Evolutionary conservation across 2,329 filamentous ascomycete genomes (phyloP).

Genomic region (Xylaria sp.): DNA sequence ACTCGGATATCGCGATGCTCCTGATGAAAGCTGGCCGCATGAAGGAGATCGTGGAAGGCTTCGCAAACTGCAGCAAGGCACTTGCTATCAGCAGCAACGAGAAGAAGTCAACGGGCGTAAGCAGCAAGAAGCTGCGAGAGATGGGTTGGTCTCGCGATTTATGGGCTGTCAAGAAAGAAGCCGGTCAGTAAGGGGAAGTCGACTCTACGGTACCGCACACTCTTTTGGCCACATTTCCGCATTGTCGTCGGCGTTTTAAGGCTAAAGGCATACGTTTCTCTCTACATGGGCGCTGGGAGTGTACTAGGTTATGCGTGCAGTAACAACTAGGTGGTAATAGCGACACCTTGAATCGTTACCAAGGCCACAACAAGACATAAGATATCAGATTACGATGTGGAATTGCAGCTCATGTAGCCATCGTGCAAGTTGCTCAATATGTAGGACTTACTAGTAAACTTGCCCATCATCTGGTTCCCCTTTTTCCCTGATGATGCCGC

Average conservation of each 20-base stretch:
- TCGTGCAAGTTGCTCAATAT: neutral
- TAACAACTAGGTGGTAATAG: neutral
- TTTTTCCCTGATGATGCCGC: no score
- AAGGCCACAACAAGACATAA: neutral
- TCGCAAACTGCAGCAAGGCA: slow-evolving; percentile 73
- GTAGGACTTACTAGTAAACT: neutral
- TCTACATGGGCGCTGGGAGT: neutral
- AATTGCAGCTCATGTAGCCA: neutral
- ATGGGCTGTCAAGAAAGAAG: slow-evolving; percentile 50
- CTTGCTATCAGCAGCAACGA: slow-evolving; percentile 53
- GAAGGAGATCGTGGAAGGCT: slow-evolving; percentile 68
- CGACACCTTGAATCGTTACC: neutral
- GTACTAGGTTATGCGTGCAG: neutral
- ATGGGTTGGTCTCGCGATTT: slow-evolving; percentile 59
- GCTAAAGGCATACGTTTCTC: slow-evolving; percentile 1
- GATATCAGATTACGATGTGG: neutral
- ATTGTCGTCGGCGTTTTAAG: slow-evolving; percentile 9
- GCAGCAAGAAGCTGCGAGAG: slow-evolving; percentile 56
- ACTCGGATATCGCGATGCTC: slow-evolving; percentile 58
- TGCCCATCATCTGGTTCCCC: neutral
- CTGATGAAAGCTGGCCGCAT: slow-evolving; percentile 63
- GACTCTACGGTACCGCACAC: neutral
- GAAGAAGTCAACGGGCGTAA: slow-evolving; percentile 45
- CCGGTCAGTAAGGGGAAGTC: neutral
- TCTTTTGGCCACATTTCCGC: neutral